Base-by-base conservation (phyloP, 2,329 filamentous ascomycete genomes). In the Trichophyton simii region DNA sequence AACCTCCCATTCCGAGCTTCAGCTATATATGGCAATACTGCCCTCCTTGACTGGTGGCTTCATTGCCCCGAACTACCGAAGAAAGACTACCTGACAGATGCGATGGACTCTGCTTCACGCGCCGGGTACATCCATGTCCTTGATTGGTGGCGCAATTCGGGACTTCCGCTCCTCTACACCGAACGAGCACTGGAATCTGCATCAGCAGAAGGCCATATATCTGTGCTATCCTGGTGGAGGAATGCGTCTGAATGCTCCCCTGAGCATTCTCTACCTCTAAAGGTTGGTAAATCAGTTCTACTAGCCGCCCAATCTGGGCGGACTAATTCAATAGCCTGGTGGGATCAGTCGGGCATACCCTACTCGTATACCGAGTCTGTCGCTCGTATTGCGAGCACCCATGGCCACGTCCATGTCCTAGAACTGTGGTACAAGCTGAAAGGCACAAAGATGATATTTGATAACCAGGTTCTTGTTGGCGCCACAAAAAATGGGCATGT, bases 201-300 rank as follows among this genome's bases (percentile, higher is more conserved):
- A 34, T 92, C 87, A 62, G 86, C 86, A 2, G 87, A 89, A 68
- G 91, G 91, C 6, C 88, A 94, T 66, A 80, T 96, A n/a, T 78
- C 84, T 5, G 90, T 96, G 0, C 81, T 97, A 1, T 87, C 95
- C 68, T 97, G 92, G 92, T 97, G 92, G 92, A 88, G 89, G 67
- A 82, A 87, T 63, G 85, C 86, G 0, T 83, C 82, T 11, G 75
- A 79, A 13, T 80, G 82, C 60, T 80, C 86, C 68, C 80, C 86
- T 50, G 74, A 75, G 0, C 75, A 76, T 60, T 72, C 75, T 8
- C 70, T 87, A 3, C 79, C 79, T 0, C 79, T 95, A 13, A 90
- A 91, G 67, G 88, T 91, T 0, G 91, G 91, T 48, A 91, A 94
- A 68, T 87, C 88, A 28, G 85, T 96, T 18, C 82, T 91, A 5